Evolutionary conservation across 2,329 filamentous ascomycete genomes (phyloP).

Genomic region (Bipolaris cookei): DNA sequence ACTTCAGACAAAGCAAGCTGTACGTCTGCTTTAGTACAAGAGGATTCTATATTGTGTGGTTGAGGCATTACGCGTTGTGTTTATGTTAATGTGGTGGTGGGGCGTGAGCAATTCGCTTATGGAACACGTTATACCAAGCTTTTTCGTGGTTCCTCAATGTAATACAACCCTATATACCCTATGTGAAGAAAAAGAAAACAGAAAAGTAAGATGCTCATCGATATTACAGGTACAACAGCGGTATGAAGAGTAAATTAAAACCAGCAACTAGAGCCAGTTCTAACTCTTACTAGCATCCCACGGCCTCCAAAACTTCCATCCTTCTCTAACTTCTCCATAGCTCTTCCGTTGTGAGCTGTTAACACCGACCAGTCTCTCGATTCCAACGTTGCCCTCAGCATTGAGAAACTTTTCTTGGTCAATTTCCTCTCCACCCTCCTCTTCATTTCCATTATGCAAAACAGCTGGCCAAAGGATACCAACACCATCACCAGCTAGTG

Average conservation of each 20-base stretch:
- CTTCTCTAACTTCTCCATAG: constrained; percentile 45
- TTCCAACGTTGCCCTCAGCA: constrained; percentile 81
- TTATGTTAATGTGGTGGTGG: too few species aligned
- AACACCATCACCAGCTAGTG: constrained; percentile 89
- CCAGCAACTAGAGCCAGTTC: background rate
- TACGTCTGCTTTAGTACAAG: too few species aligned
- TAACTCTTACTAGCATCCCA: constrained; percentile 36
- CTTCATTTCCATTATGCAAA: constrained; percentile 80
- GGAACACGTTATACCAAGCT: background rate
- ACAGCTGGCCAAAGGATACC: constrained; percentile 94
- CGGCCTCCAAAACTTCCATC: constrained; percentile 52
- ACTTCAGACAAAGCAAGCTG: too few species aligned
- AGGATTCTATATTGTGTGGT: too few species aligned
- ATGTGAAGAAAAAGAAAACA: background rate
- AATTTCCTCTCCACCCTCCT: constrained; percentile 89
- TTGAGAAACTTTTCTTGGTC: constrained; percentile 87
- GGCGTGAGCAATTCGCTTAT: too few species aligned
- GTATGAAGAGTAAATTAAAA: background rate
- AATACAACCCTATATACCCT: background rate
- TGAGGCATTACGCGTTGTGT: too few species aligned
- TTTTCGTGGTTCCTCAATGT: background rate
- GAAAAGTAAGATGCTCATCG: constrained; percentile 1
- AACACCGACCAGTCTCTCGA: constrained; percentile 87
- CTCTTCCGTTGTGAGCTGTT: constrained; percentile 33
- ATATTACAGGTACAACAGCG: constrained; percentile 2